Evolutionary conservation across 1,284 basidiomycete genomes (phyloP), one percentile per base, ranked within the genome.

Genomic region (Sporisorium exsertum): DNA sequence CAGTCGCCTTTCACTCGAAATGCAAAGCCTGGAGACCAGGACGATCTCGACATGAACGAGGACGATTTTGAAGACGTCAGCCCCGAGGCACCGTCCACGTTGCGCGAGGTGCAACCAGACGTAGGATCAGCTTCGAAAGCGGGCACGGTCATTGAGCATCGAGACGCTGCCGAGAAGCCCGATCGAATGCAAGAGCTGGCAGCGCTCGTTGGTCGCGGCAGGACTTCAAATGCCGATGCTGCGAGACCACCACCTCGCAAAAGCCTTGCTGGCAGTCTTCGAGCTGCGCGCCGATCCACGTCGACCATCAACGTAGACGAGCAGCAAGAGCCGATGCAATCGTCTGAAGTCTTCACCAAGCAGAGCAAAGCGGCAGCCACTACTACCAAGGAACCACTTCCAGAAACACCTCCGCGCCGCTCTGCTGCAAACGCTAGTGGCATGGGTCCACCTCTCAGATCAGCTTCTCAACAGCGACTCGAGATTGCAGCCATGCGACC

Each of bases 161-260:
- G 42, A 4, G 22, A 13, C 16, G 13, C 51, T n/a, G 52, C 43
- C 13, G 42, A 40, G 0, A 54, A 46, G n/a, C n/a, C 56, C 9
- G 53, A 65, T 54, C 72, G 67, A 43, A 75, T 71, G 72, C 57
- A 70, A 37, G 64, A 75, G 58, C 63, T 75, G n/a, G 72, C 72
- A 20, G 57, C 64, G 7, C 65, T 75, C 20, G 64, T 63, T 20
- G 58, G 59, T 20, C 72, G 72, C 29, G 35, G 57, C 20, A 56
- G 35, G 18, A 64, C 40, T 24, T 22, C 27, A 5, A 42, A 33
- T 26, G 43, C 33, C 18, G 33, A 26, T 12, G 16, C 22, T n/a
- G 58, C 49, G 8, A 42, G 22, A 15, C 51, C 64, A 37, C 67
- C 68, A 12, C 72, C 72, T 15, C 72, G 72, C 45, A 75, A 71